Evolutionary conservation across 192 early-diverging fungal genomes (phyloP).

Genomic region (Funneliformis mosseae): DNA sequence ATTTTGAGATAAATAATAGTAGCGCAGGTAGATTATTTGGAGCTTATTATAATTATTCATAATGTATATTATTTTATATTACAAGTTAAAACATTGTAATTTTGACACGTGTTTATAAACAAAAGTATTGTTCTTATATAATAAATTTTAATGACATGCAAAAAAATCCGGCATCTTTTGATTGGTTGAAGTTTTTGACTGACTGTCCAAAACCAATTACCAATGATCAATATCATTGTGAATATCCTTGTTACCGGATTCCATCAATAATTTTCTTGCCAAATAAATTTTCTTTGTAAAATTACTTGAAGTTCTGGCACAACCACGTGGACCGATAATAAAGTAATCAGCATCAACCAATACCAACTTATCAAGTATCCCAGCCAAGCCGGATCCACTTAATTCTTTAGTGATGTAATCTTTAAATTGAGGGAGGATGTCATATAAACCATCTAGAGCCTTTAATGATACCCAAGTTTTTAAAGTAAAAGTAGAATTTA

Average conservation of each 20-base stretch:
- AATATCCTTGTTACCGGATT: too few species aligned
- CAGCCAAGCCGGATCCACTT: background rate
- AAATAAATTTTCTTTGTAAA: too few species aligned
- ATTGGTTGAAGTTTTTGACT: background rate
- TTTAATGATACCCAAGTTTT: conserved; percentile 7
- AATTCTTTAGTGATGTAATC: background rate
- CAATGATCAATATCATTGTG: background rate
- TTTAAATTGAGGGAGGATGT: background rate
- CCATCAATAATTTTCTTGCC: too few species aligned
- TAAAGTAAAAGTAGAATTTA: background rate
- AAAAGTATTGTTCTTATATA: too few species aligned
- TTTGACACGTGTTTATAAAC: too few species aligned
- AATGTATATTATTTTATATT: background rate
- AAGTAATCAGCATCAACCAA: background rate
- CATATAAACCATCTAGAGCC: background rate
- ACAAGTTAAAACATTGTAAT: too few species aligned
- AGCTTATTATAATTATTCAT: background rate
- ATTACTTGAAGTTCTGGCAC: too few species aligned
- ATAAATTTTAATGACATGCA: too few species aligned
- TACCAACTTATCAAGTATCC: background rate
- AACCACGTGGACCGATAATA: background rate
- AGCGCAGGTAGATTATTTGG: conserved; percentile 28
- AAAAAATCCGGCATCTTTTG: too few species aligned
- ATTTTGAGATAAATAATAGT: conserved; percentile 30
- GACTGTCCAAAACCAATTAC: too few species aligned